Conservation (phyloP, 805 yeast species). For the Metschnikowia shivogae region DNA sequence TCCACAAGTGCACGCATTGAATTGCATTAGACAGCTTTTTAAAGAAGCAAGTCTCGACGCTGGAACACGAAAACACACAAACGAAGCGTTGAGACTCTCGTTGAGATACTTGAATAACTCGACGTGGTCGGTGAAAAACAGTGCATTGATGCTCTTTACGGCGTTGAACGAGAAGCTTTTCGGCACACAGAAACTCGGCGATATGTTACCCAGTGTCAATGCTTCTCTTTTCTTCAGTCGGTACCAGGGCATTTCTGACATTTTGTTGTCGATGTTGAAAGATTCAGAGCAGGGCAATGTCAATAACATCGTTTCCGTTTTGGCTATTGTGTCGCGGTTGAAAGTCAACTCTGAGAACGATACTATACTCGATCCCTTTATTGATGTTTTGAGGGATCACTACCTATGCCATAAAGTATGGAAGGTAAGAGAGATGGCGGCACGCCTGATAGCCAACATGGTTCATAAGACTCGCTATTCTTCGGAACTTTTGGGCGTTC, state of each 20-base stretch:
- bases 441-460: conserved; percentile 59
- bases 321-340: conserved; percentile 67
- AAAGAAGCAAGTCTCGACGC: conserved; percentile 64
- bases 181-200: conserved; percentile 49
- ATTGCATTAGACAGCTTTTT: conserved; percentile 72
- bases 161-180: conserved; percentile 77
- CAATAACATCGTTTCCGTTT: conserved; percentile 67
- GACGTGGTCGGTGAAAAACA: conserved; percentile 85
- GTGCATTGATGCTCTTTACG: conserved; percentile 90
- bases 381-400: conserved; percentile 22
- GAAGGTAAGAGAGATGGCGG: conserved; percentile 88
- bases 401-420: conserved; percentile 56
- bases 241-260: conserved; percentile 48
- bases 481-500: conserved; percentile 22
- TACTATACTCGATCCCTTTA: conserved; percentile 48
- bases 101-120: conserved; percentile 59
- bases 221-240: conserved; percentile 70
- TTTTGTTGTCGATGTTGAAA: conserved; percentile 44
- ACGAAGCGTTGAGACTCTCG: conserved; percentile 56
- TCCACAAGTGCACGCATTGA: conserved; percentile 93
- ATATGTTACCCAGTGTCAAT: conserved; percentile 33
- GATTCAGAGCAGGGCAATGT: conserved; percentile 21
- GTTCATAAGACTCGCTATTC: conserved; percentile 18
- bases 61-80: conserved; percentile 26
- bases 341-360: conserved; percentile 55